phyloP scores from a whole-genome alignment of 495 filamentous ascomycete genomes.

The Cetradonia linearis region DNA sequence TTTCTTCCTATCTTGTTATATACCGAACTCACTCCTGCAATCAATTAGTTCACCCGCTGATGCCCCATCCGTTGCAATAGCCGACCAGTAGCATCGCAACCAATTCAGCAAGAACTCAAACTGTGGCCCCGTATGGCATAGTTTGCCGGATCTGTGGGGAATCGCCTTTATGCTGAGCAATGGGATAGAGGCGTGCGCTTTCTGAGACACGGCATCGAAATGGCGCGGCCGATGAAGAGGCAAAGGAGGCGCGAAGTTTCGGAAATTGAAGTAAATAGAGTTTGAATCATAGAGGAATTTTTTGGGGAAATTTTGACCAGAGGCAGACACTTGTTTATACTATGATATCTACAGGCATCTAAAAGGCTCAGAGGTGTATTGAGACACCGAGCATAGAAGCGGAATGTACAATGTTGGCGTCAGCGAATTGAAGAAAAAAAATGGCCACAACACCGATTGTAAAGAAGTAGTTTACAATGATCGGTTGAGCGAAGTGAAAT shows the following conservation, averaged over 20 bases:
- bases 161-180: neutral
- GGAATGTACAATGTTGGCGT: too few species aligned
- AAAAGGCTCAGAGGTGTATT: neutral
- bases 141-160: neutral
- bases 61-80: too few species aligned
- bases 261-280: neutral
- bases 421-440: too few species aligned
- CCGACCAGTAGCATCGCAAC: too few species aligned
- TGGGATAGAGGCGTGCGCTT: neutral
- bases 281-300: neutral
- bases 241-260: neutral
- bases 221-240: neutral
- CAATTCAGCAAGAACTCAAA: too few species aligned
- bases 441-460: too few species aligned
- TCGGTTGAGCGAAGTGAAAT: too few species aligned
- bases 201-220: neutral
- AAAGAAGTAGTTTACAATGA: too few species aligned
- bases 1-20: too few species aligned
- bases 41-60: too few species aligned
- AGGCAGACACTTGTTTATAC: neutral
- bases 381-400: neutral
- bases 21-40: too few species aligned
- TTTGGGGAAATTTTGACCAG: neutral
- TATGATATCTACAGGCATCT: neutral
- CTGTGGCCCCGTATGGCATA: too few species aligned